phyloP scores from a whole-genome alignment of 78 protist species.

The Dictyostelium brefeldianum region DNA sequence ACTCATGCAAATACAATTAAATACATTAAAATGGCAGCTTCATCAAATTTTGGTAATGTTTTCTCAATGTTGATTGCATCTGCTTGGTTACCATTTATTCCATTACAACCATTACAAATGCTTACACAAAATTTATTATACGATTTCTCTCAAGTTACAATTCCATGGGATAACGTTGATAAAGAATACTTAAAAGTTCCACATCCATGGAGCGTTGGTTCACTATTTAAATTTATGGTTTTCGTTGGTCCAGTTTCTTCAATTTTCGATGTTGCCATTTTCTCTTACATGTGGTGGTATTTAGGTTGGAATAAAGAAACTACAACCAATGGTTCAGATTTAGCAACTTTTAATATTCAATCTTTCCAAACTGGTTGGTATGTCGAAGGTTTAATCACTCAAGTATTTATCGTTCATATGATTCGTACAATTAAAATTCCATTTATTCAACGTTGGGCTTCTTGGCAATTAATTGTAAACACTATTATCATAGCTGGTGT shows the following conservation, averaged over 20 bases:
- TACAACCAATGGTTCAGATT: background rate
- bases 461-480: constrained; percentile 55
- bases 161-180: constrained; percentile 85
- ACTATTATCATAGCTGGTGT: constrained; percentile 48
- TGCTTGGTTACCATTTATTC: constrained; percentile 80
- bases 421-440: constrained; percentile 76
- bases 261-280: constrained; percentile 58
- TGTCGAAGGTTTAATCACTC: constrained; percentile 77
- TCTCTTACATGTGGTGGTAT: constrained; percentile 84
- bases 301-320: constrained; percentile 53
- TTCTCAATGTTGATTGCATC: constrained; percentile 78
- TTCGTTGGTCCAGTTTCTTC: constrained; percentile 75
- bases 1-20: constrained; percentile 80
- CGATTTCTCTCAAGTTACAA: constrained; percentile 76
- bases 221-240: constrained; percentile 66
- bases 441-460: constrained; percentile 80
- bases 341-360: background rate
- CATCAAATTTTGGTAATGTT: constrained; percentile 78
- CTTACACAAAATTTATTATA: constrained; percentile 66
- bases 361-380: constrained; percentile 82
- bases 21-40: constrained; percentile 82
- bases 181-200: constrained; percentile 58
- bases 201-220: constrained; percentile 68
- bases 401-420: constrained; percentile 79
- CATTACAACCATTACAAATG: constrained; percentile 72